Evolutionary conservation across 83 land plant genomes (phyloP), one percentile per base, ranked within the genome.

Genomic region (Thuja plicata): DNA sequence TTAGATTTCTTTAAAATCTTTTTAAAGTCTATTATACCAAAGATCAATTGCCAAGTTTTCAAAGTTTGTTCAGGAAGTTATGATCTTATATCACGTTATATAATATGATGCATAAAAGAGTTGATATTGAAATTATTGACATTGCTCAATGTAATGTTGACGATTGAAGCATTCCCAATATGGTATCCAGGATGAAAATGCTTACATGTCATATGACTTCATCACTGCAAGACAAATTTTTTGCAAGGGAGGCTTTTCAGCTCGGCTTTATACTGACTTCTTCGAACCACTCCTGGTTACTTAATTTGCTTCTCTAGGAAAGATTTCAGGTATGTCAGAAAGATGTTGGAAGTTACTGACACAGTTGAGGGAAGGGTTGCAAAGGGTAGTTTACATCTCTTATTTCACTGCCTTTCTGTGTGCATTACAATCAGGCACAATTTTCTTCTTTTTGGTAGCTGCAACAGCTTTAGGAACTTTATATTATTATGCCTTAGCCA

Each of bases 161-260:
- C 52, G 40, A 86, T 54, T 54, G 87, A 66, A 54, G 87, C 40
- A 86, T 37, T 86, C 71, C 43, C 55, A 86, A 52, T 6, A 77
- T 81, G 84, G 70, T 6, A 48, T 85, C 73, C 89, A 91, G 92
- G 92, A 91, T 86, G 91, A 90, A 40, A 73, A 88, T 57, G 85
- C 88, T 34, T 91, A 91, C 74, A 55, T 54, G n/a, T 84, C 37
- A 37, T 91, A 91, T 43, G 92, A 91, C 88, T 85, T 85, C 76
- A 91, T 91, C 90, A 92, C 93, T 17, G 93, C 93, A 80, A 88
- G 89, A 86, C 92, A 92, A 74, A 90, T 92, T 30, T 91, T 92
- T 85, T 86, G 91, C 3, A 80, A 89, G 73, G 89, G 88, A 48
- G 89, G 91, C 35, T 83, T 91, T 34, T 92, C 93, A 27, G 85